phyloP scores from a whole-genome alignment of 2,329 filamentous ascomycete genomes.

The Cadophora malorum region DNA sequence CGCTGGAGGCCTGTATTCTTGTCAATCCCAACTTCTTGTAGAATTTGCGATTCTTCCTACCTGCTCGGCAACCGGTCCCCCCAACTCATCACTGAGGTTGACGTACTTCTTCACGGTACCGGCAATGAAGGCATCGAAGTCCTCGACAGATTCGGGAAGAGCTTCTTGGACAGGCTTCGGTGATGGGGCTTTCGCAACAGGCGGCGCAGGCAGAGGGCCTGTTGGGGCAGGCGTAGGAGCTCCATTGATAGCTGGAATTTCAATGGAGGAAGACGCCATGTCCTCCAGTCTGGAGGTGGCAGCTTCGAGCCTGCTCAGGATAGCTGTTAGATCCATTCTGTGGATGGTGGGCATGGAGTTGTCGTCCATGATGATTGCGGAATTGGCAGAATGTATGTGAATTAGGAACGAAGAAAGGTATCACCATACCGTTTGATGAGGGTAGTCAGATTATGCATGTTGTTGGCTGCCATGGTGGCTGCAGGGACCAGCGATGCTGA shows the following conservation, averaged over 20 bases:
- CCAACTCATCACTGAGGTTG: constrained; percentile 77
- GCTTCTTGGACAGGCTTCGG: constrained; percentile 54
- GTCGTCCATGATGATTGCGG: constrained; percentile 34
- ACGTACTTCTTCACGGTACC: constrained; percentile 79
- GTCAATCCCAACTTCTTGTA: constrained; percentile 19
- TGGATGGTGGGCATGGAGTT: constrained; percentile 38
- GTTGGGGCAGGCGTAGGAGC: constrained; percentile 48
- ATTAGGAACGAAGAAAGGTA: constrained; percentile 31
- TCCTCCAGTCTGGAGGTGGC: constrained; percentile 96
- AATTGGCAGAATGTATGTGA: constrained; percentile 20
- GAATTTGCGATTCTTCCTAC: constrained; percentile 51
- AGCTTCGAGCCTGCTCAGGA: constrained; percentile 81
- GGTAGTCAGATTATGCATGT: constrained; percentile 96
- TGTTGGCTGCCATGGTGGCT: constrained; percentile 70
- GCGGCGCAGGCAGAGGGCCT: constrained; percentile 44
- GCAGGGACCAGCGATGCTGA: constrained; percentile 34
- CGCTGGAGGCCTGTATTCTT: constrained; percentile 54
- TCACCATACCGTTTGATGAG: constrained; percentile 90
- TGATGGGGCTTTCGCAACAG: constrained; percentile 51
- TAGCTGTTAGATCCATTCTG: constrained; percentile 40
- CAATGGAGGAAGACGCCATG: constrained; percentile 80
- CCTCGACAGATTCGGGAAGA: constrained; percentile 79
- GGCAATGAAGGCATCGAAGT: constrained; percentile 82
- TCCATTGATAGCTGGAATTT: constrained; percentile 58
- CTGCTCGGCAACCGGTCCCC: constrained; percentile 81